Percentiles rank a stretch among this genome's conserved stretches.
These are phyloP conservation scores for Colletotrichum godetiae DNA, from an alignment of 2,329 filamentous ascomycete genomes.

Conservation along the genomic window DNA sequence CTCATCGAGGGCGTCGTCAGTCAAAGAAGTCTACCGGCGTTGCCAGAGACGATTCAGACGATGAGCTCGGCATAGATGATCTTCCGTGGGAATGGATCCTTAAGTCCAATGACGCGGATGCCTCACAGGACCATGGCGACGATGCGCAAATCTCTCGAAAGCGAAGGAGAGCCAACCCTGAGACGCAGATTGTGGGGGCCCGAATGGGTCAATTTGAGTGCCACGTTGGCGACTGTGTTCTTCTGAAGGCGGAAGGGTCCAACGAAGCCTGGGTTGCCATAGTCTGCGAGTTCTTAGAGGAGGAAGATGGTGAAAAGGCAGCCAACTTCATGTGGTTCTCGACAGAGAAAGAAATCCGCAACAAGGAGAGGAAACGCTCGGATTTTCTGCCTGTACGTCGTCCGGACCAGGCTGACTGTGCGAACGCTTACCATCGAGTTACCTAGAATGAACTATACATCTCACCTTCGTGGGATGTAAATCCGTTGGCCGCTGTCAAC, in stretches of 20 bases:
- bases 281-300: slow-evolving; percentile 83
- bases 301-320: slow-evolving; percentile 80
- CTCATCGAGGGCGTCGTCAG: not conserved
- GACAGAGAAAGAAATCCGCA: slow-evolving; percentile 88
- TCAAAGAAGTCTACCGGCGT: slow-evolving; percentile 61
- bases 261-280: slow-evolving; percentile 95
- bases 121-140: not conserved
- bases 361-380: slow-evolving; percentile 81
- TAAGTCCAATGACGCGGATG: slow-evolving; percentile 45
- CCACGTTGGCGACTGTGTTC: slow-evolving; percentile 82
- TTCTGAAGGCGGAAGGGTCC: slow-evolving; percentile 87
- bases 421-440: not conserved
- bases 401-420: not conserved
- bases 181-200: slow-evolving; percentile 76
- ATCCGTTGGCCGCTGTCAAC: slow-evolving; percentile 89
- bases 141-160: not conserved
- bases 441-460: slow-evolving; percentile 89
- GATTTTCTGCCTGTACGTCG: slow-evolving; percentile 77
- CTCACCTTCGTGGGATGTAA: slow-evolving; percentile 86
- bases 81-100: slow-evolving; percentile 86
- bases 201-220: slow-evolving; percentile 86
- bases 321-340: slow-evolving; percentile 98
- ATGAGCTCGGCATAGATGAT: slow-evolving; percentile 82
- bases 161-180: not conserved
- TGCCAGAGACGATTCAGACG: slow-evolving; percentile 83